These are phyloP conservation scores for Trifolium subterraneum DNA, from an alignment of 306 rosid species.

Conservation along the genomic window DNA sequence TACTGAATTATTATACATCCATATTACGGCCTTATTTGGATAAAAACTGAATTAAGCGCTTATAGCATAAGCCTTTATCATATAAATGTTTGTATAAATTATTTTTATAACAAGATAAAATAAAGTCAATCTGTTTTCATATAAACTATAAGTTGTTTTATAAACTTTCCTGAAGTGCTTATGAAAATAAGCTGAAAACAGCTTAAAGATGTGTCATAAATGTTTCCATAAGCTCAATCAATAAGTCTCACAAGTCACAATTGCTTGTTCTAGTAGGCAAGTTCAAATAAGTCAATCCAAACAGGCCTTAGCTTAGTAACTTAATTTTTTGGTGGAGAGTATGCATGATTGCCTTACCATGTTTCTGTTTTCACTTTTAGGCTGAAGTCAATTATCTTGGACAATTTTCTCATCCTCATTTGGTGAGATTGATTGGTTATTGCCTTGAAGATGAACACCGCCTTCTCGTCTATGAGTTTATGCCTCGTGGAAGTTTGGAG, in stretches of 20 bases:
- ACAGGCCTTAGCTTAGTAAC: too few species aligned
- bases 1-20: too few species aligned
- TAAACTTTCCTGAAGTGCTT: neutral
- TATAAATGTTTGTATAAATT: neutral
- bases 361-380: constrained; percentile 43
- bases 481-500: constrained; percentile 79
- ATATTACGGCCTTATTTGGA: too few species aligned
- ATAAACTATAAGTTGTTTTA: neutral
- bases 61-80: neutral
- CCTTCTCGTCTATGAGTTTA: constrained; percentile 65
- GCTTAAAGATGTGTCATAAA: neutral
- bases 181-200: neutral
- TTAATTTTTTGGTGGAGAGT: neutral
- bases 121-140: neutral
- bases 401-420: constrained; percentile 67
- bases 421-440: constrained; percentile 67
- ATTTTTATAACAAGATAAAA: too few species aligned
- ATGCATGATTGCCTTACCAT: constrained; percentile 21
- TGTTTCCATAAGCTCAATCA: too few species aligned
- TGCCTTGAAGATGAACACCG: constrained; percentile 71
- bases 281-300: neutral
- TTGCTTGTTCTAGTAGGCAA: too few species aligned
- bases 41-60: neutral
- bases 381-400: constrained; percentile 77
- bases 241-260: too few species aligned